Conservation (phyloP, 1,139 yeast genomes). For the Meyerozyma smithsonii region DNA sequence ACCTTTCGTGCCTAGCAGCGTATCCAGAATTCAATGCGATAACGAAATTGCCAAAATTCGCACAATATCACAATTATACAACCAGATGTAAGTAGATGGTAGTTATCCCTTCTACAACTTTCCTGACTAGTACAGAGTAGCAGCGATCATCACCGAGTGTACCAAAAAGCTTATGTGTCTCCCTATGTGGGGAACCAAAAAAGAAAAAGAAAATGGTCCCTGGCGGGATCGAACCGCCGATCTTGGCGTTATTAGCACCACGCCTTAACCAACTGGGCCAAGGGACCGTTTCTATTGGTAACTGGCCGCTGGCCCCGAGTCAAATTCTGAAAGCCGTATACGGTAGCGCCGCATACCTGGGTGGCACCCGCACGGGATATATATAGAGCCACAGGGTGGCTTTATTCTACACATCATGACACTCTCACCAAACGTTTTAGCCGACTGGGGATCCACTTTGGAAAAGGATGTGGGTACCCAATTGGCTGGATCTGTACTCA, state of each 20-base stretch:
- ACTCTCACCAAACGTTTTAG: constrained; percentile 13
- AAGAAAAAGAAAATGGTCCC: background rate
- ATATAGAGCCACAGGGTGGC: background rate
- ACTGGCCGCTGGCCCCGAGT: background rate
- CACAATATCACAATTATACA: too few relatives aligned
- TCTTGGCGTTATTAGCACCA: constrained; percentile 41
- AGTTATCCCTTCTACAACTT: too few relatives aligned
- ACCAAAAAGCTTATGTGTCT: too few relatives aligned
- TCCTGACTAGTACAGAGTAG: too few relatives aligned
- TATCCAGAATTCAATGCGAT: too few relatives aligned
- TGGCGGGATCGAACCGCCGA: constrained; percentile 33
- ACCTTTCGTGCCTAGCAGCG: too few relatives aligned
- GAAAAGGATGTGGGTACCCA: constrained; percentile 23
- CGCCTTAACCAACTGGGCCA: constrained; percentile 40
- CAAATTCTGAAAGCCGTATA: background rate
- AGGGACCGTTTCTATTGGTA: constrained; percentile 20
- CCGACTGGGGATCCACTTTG: constrained; percentile 25
- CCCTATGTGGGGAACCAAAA: background rate
- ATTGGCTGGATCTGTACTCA: constrained; percentile 33
- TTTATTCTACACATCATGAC: background rate
- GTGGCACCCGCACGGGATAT: background rate
- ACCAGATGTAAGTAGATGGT: too few relatives aligned
- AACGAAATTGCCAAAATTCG: too few relatives aligned
- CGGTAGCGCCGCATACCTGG: background rate
- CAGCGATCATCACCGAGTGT: too few relatives aligned